Evolutionary conservation across 1,284 basidiomycete genomes (phyloP), one percentile per base, ranked within the genome.

Genomic region (Wallemia mellicola): DNA sequence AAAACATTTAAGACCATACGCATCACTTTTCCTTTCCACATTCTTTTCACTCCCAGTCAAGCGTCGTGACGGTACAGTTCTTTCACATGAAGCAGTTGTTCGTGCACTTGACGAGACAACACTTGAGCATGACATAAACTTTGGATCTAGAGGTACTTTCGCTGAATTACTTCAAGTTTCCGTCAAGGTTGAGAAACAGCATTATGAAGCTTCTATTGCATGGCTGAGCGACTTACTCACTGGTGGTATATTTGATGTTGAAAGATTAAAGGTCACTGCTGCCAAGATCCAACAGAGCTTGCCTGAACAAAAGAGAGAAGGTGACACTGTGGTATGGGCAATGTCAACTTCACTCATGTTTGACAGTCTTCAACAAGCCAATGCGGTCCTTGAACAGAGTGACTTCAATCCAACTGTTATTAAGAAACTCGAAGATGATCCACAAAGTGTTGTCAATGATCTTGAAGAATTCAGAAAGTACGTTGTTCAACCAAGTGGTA

Each of bases 151-250:
- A 28, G 74, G 75, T 27, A 73, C 75, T 54, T 88, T 92, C 67
- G 74, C 80, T 17, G 86, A 96, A 65, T 75, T 76, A 9, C 70
- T 88, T 60, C 79, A 82, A 25, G 72, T 96, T 61, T 79, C 75
- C 64, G 78, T 98, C 67, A 86, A 85, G 69, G 88, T 91, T 2
- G 85, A 94, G 70, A 77, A 75, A 60, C 73, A 74, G 2, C 77
- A 81, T 61, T 99, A 96, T 67, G 82, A 82, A 61, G 76, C 76
- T 25, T 86, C 86, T 0, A 75, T 98, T 54, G 74, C 78, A 0
- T 96, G 92, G 91, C 71, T 98, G 28, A 79, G 79, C 60, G 89
- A 98, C 69, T 73, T 98, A 22, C 71, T 98, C n/a, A 85, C 83
- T 67, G 79, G 82, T 56, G 76, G 79, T 58, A 73, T 82, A 61